Evolutionary conservation across 1,284 basidiomycete genomes (phyloP).

Genomic region (Farysia itapuensis): DNA sequence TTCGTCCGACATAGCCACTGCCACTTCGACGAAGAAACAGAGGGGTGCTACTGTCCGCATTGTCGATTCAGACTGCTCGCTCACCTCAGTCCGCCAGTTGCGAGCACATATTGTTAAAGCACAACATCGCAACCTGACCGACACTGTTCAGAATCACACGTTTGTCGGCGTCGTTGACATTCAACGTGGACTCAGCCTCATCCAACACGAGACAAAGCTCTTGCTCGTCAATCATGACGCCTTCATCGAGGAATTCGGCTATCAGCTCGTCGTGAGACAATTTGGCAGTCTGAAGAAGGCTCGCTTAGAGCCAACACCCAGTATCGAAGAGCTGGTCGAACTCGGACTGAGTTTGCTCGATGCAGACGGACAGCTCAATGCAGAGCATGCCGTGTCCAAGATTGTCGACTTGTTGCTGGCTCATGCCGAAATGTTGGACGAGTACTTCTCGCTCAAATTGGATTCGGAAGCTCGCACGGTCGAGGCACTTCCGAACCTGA

Average conservation of each 20-base stretch:
- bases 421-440: constrained; percentile 80
- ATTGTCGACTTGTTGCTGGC: constrained; percentile 58
- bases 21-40: neutral
- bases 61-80: constrained; percentile 74
- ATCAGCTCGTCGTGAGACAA: constrained; percentile 87
- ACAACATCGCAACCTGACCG: constrained; percentile 76
- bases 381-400: constrained; percentile 26
- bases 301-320: constrained; percentile 78
- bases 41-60: constrained; percentile 62
- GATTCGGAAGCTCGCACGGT: constrained; percentile 68
- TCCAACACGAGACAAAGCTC: constrained; percentile 85
- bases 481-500: constrained; percentile 75
- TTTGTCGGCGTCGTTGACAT: constrained; percentile 92
- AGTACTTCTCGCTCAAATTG: constrained; percentile 78
- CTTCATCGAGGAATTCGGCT: constrained; percentile 79
- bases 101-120: constrained; percentile 68
- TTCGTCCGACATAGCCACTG: neutral
- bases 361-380: constrained; percentile 61
- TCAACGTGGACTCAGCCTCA: constrained; percentile 72
- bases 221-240: constrained; percentile 80
- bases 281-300: constrained; percentile 80
- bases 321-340: constrained; percentile 71
- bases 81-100: constrained; percentile 77
- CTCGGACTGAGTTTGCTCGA: constrained; percentile 77
- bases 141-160: constrained; percentile 81